phyloP scores from a whole-genome alignment of 2,329 filamentous ascomycete genomes.

The Neofusicoccum ribis region DNA sequence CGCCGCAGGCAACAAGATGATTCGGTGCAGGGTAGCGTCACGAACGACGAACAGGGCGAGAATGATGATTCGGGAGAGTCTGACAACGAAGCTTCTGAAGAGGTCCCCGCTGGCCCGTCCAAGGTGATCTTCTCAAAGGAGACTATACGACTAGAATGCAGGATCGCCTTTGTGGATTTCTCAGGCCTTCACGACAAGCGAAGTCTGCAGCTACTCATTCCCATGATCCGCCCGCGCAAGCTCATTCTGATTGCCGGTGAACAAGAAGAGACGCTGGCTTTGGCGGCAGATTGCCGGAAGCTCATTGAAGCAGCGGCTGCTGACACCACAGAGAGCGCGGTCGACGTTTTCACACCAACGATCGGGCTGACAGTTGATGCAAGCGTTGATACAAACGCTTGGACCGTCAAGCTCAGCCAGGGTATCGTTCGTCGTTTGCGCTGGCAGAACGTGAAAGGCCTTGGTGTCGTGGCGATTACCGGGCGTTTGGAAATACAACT shows the following conservation, averaged over 20 bases:
- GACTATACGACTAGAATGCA: slow-evolving; percentile 67
- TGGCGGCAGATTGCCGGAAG: slow-evolving; percentile 79
- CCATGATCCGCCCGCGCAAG: slow-evolving; percentile 90
- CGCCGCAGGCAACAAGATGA: slow-evolving; percentile 51
- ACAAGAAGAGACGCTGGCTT: slow-evolving; percentile 67
- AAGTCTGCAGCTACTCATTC: slow-evolving; percentile 91
- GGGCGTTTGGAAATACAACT: slow-evolving; percentile 62
- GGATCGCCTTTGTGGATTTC: slow-evolving; percentile 88
- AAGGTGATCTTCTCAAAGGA: slow-evolving; percentile 69
- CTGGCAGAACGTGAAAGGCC: slow-evolving; percentile 90
- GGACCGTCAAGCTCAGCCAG: slow-evolving; percentile 89
- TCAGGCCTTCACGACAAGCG: slow-evolving; percentile 90
- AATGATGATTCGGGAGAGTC: slow-evolving; percentile 51
- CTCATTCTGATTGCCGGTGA: slow-evolving; percentile 87
- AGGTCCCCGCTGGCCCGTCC: slow-evolving; percentile 64
- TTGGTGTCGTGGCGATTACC: slow-evolving; percentile 91
- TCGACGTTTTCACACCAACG: slow-evolving; percentile 76
- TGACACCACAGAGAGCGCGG: slow-evolving; percentile 48
- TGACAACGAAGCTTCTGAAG: slow-evolving; percentile 54
- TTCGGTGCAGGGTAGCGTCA: slow-evolving; percentile 26
- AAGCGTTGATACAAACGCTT: slow-evolving; percentile 96
- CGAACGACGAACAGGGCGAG: slow-evolving; percentile 23
- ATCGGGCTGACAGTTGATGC: slow-evolving; percentile 78
- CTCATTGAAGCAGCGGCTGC: slow-evolving; percentile 54
- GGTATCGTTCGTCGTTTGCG: slow-evolving; percentile 80